Evolutionary conservation across 257 asterid species (phyloP).

Genomic region (Cordia subcordata): DNA sequence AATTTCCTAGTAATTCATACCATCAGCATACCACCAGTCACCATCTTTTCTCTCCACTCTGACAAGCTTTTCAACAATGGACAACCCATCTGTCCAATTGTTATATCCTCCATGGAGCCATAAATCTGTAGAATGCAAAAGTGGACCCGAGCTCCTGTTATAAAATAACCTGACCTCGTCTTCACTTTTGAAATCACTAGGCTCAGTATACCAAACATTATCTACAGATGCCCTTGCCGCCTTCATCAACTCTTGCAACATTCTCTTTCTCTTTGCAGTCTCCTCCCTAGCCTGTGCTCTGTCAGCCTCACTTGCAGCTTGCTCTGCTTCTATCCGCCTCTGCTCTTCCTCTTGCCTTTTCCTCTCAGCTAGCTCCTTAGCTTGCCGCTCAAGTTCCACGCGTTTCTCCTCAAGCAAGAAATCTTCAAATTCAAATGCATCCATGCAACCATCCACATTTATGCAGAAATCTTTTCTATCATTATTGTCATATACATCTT

Average conservation of each 20-base stretch:
- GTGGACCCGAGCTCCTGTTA: conserved; percentile 72
- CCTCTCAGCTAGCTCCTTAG: conserved; percentile 66
- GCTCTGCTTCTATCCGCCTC: conserved; percentile 74
- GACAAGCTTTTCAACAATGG: conserved; percentile 60
- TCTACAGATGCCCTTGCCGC: conserved; percentile 41
- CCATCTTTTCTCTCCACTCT: conserved; percentile 43
- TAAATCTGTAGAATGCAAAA: conserved; percentile 48
- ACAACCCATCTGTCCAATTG: conserved; percentile 77
- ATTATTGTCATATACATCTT: conserved; percentile 84
- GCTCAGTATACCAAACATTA: conserved; percentile 67
- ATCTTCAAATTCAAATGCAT: conserved; percentile 65
- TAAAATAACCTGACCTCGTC: conserved; percentile 65
- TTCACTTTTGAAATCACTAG: conserved; percentile 51
- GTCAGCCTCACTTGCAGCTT: conserved; percentile 66
- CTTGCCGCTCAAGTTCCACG: conserved; percentile 65
- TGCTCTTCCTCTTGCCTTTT: conserved; percentile 66
- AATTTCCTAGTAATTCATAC: conserved; percentile 38
- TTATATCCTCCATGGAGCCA: conserved; percentile 96
- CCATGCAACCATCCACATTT: conserved; percentile 72
- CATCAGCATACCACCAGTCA: conserved; percentile 90
- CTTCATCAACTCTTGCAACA: conserved; percentile 44
- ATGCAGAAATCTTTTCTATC: conserved; percentile 69
- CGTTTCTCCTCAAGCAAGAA: conserved; percentile 90
- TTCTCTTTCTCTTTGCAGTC: conserved; percentile 44
- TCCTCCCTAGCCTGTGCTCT: conserved; percentile 71